These are phyloP conservation scores for Arbutus unedo DNA, from an alignment of 148 eudicot genomes.

Conservation along the genomic window DNA sequence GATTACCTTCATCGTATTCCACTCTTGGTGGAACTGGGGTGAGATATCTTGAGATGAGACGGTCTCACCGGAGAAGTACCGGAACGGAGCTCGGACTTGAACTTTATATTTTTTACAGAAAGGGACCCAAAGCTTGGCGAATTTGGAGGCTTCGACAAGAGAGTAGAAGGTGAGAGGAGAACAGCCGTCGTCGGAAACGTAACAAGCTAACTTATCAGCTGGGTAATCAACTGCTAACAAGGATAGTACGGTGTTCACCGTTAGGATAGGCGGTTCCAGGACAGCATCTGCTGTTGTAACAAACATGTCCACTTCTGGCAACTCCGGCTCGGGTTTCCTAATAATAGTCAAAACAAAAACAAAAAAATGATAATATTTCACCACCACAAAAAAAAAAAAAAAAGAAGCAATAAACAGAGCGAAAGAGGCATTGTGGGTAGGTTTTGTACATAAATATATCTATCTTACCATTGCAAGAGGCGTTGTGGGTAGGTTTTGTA, in stretches of 20 bases:
- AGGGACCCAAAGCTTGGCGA: conserved; percentile 44
- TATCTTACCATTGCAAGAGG: neutral
- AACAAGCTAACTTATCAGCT: conserved; percentile 35
- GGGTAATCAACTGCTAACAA: conserved; percentile 40
- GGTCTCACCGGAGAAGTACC: conserved; percentile 22
- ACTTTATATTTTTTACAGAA: conserved; percentile 31
- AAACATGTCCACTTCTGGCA: conserved; percentile 39
- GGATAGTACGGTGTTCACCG: conserved; percentile 38
- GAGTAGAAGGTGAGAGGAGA: conserved; percentile 37
- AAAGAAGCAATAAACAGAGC: neutral
- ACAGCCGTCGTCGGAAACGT: conserved; percentile 38
- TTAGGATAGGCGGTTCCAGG: conserved; percentile 35
- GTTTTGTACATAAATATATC: neutral
- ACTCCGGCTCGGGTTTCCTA: conserved; percentile 16
- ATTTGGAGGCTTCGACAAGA: conserved; percentile 29
- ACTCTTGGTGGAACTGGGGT: conserved; percentile 25
- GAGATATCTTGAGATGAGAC: neutral
- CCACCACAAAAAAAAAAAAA: neutral
- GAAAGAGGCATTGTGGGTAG: conserved; percentile 14
- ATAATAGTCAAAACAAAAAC: neutral
- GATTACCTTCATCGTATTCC: conserved; percentile 29
- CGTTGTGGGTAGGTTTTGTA: conserved; percentile 18
- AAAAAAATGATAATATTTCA: neutral
- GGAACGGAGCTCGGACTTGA: conserved; percentile 37
- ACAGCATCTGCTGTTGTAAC: conserved; percentile 43